Evolutionary conservation across 2,329 filamentous ascomycete species (phyloP), one percentile per base, ranked within the genome.

Genomic region (Corniculantispora saksenae): DNA sequence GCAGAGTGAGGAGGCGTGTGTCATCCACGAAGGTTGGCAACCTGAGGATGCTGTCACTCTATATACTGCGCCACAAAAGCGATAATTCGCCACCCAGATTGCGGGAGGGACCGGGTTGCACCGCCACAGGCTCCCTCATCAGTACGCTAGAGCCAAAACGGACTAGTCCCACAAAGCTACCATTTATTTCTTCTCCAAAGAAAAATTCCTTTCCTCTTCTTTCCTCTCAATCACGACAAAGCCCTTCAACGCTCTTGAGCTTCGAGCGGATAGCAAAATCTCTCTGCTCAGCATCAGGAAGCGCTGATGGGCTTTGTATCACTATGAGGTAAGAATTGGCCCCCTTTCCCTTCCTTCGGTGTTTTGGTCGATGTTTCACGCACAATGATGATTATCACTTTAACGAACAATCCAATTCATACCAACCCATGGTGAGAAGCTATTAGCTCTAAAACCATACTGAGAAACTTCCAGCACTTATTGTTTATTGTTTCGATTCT

Each of bases 331-430:
- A 62, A 62, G 64, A 29, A 48, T 54, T 45, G 17, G 3, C 45
- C 25, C n/a, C 19, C 32, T 10, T 13, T 13, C 38, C n/a, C 35
- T 27, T 12, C 13, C 48, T 25, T 35, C 38, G 35, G 27, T 38
- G 48, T 13, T 43, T n/a, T 61, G 32, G 23, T 32, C 45, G 29
- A 19, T 57, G 40, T 48, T 59, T 65, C 25, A 57, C 35, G 35
- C 54, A 55, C 48, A 80, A 83, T 78, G 80, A 82, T 74, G 75
- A 71, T 68, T 71, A 70, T 65, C 21, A 48, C 48, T n/a, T 63
- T 69, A 75, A 77, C 77, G 83, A 86, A 86, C 84, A 87, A 87
- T 87, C 85, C 85, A 87, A 87, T 78, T 83, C 84, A 83, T 83
- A 87, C 84, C 77, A 73, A 72, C 75, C 75, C 78, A 81, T 87